Evolutionary conservation across 371 early-diverging fungal genomes (phyloP).

Genomic region (Actinomortierella wolfii): DNA sequence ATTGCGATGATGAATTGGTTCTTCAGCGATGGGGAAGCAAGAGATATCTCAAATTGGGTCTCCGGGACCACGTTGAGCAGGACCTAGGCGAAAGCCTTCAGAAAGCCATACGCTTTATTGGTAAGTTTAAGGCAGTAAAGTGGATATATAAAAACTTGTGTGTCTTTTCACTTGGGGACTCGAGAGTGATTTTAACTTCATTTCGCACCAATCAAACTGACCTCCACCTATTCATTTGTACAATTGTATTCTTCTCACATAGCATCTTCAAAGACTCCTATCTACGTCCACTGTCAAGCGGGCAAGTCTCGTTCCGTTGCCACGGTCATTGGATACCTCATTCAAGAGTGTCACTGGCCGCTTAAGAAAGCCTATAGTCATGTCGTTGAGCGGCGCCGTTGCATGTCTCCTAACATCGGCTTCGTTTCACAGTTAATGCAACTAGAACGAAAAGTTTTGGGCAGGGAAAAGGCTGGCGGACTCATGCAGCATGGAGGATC

Average conservation of each 20-base stretch:
- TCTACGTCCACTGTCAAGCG: slow-evolving; percentile 87
- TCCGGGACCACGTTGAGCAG: slow-evolving; percentile 67
- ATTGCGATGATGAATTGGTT: slow-evolving; percentile 61
- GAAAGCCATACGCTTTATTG: slow-evolving; percentile 63
- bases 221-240: too few relatives aligned
- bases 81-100: slow-evolving; percentile 63
- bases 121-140: slow-evolving; percentile 40
- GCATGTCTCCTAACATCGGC: slow-evolving; percentile 85
- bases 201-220: too few relatives aligned
- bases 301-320: slow-evolving; percentile 85
- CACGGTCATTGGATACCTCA: slow-evolving; percentile 78
- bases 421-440: slow-evolving; percentile 79
- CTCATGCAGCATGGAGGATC: slow-evolving; percentile 6
- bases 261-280: slow-evolving; percentile 44
- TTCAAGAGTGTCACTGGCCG: slow-evolving; percentile 68
- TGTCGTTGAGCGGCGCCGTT: slow-evolving; percentile 72
- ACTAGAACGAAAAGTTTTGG: slow-evolving; percentile 71
- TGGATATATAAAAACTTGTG: background rate
- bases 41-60: slow-evolving; percentile 59
- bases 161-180: background rate
- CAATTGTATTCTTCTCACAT: too few relatives aligned
- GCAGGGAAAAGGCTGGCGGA: slow-evolving; percentile 41
- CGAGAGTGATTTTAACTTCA: too few relatives aligned
- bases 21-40: slow-evolving; percentile 29
- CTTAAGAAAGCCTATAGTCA: slow-evolving; percentile 75